phyloP scores from a whole-genome alignment of 1,284 basidiomycete species.

The Mixia osmundae region DNA sequence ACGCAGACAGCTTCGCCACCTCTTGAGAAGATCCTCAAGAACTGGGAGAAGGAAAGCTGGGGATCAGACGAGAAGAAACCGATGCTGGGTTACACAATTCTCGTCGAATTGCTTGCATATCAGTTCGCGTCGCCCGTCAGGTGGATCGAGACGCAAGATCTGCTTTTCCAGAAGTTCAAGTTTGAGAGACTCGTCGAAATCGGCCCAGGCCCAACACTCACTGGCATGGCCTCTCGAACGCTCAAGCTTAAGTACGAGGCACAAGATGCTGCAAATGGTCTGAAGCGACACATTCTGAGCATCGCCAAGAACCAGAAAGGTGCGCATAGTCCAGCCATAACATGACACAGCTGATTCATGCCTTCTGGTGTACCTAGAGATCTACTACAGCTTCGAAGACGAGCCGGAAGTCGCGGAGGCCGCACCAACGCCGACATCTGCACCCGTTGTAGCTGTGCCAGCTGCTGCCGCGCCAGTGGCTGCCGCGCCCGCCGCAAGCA shows the following conservation, averaged over 20 bases:
- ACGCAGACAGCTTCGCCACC: slow-evolving; percentile 52
- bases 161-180: slow-evolving; percentile 64
- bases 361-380: too few species aligned
- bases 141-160: slow-evolving; percentile 97
- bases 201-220: slow-evolving; percentile 84
- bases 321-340: too few species aligned
- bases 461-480: slow-evolving; percentile 28
- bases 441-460: slow-evolving; percentile 20
- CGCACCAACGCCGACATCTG: slow-evolving; percentile 20
- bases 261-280: slow-evolving; percentile 61
- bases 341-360: too few species aligned
- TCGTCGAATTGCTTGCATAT: slow-evolving; percentile 88
- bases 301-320: slow-evolving; percentile 83
- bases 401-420: slow-evolving; percentile 28
- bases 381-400: slow-evolving; percentile 95
- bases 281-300: slow-evolving; percentile 62
- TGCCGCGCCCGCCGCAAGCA: slow-evolving; percentile 27
- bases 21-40: slow-evolving; percentile 72
- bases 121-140: slow-evolving; percentile 74
- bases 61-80: slow-evolving; percentile 55
- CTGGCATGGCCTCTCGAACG: slow-evolving; percentile 86
- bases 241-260: slow-evolving; percentile 89
- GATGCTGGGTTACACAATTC: slow-evolving; percentile 77
- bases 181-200: slow-evolving; percentile 91
- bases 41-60: slow-evolving; percentile 87